Conservation (phyloP, 768 basidiomycete species). For the Calocybe cyanea region DNA sequence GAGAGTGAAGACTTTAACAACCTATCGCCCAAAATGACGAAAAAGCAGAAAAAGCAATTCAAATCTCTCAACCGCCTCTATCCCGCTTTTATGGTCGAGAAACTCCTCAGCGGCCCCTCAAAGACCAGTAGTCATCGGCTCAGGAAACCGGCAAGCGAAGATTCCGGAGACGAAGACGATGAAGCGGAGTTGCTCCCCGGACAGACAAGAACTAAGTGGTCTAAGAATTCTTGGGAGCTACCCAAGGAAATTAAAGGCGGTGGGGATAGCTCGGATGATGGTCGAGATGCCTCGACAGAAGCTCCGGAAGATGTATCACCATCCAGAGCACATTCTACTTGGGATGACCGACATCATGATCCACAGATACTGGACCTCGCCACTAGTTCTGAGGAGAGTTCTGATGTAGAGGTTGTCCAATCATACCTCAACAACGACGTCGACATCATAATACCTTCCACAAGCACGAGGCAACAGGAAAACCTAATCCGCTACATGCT, state of each 20-base stretch:
- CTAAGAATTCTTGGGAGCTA: constrained; percentile 24
- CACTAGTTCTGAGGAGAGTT: constrained; percentile 12
- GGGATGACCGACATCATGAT: constrained; percentile 8
- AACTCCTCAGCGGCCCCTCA: constrained; percentile 21
- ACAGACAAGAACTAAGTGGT: constrained; percentile 39
- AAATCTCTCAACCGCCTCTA: constrained; percentile 46
- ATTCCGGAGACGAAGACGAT: constrained; percentile 27
- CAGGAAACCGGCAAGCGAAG: constrained; percentile 10
- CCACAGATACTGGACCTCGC: constrained; percentile 19
- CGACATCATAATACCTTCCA: too few species aligned
- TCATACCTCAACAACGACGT: constrained; percentile 25
- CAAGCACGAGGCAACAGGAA: constrained; percentile 30
- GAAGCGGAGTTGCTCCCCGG: constrained; percentile 44
- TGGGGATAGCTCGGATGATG: constrained; percentile 53
- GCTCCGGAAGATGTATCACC: not conserved
- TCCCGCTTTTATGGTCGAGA: constrained; percentile 49
- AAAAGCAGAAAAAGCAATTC: constrained; percentile 20
- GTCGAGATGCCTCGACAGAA: constrained; percentile 11
- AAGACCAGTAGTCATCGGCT: constrained; percentile 11
- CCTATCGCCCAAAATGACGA: constrained; percentile 14
- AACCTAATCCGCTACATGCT: constrained; percentile 73
- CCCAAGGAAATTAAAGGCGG: constrained; percentile 53
- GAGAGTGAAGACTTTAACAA: not conserved
- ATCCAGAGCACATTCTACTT: constrained; percentile 5
- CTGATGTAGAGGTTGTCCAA: constrained; percentile 30